Evolutionary conservation across 306 rosid species (phyloP).

Genomic region (Prunus mongolica): DNA sequence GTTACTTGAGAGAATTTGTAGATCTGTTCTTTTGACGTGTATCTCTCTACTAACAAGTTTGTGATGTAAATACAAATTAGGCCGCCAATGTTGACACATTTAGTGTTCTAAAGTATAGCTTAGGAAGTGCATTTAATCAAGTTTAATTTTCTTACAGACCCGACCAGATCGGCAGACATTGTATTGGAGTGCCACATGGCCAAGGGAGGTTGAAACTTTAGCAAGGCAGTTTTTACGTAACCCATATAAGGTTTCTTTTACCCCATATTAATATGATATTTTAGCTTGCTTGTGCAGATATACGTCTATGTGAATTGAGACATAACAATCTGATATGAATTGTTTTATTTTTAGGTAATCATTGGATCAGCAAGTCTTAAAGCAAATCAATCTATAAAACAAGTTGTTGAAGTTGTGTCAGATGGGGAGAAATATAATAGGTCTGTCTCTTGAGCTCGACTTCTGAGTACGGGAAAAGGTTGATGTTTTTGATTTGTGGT

Average conservation of each 20-base stretch:
- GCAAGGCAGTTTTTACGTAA: constrained; percentile 87
- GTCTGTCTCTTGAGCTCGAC: constrained; percentile 40
- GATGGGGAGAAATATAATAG: constrained; percentile 84
- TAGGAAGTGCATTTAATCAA: neutral
- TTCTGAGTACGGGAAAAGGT: neutral
- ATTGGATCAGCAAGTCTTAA: constrained; percentile 80
- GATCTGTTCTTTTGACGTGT: neutral
- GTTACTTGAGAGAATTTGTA: neutral
- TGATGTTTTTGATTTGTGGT: constrained; percentile 8
- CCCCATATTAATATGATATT: neutral
- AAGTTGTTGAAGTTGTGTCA: constrained; percentile 72
- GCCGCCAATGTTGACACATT: neutral
- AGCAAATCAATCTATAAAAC: constrained; percentile 89
- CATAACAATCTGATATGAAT: constrained; percentile 8
- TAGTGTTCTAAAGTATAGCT: neutral
- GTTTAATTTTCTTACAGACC: constrained; percentile 46
- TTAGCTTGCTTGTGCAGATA: constrained; percentile 15
- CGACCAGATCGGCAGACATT: constrained; percentile 98
- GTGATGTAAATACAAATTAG: neutral
- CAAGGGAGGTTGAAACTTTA: constrained; percentile 89
- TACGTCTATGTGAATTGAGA: neutral
- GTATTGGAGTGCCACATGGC: constrained; percentile 99
- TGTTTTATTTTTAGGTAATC: constrained; percentile 46
- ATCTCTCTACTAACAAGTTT: neutral
- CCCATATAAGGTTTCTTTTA: constrained; percentile 67